These are phyloP conservation scores for Boletus huronensis DNA, from an alignment of 768 basidiomycete genomes.

Conservation along the genomic window DNA sequence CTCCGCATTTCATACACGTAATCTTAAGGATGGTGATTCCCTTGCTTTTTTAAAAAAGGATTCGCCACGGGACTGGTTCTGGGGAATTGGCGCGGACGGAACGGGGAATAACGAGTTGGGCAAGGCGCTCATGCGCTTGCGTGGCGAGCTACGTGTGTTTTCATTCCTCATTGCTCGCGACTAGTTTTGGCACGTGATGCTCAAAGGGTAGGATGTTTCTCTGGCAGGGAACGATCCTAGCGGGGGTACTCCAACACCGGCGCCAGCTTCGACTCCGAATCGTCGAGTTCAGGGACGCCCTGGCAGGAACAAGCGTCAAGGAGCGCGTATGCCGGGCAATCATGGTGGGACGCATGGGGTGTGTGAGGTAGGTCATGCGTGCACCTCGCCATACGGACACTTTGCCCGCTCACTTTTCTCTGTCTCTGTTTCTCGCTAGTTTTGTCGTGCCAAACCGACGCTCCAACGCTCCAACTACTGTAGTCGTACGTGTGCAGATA, in stretches of 20 bases:
- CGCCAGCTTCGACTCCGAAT: constrained; percentile 1
- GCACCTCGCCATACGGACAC: not conserved
- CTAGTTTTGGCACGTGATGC: not conserved
- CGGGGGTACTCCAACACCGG: not conserved
- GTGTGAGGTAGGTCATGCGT: constrained; percentile 23
- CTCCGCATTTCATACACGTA: not conserved
- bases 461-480: constrained; percentile 55
- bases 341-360: constrained; percentile 5
- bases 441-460: constrained; percentile 56
- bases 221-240: constrained; percentile 11
- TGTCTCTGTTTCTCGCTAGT: constrained; percentile 27
- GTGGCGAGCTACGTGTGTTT: constrained; percentile 46
- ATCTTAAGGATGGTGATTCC: not conserved
- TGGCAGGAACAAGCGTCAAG: constrained; percentile 3
- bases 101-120: constrained; percentile 71
- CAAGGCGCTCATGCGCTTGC: constrained; percentile 62
- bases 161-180: not conserved
- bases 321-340: constrained; percentile 6
- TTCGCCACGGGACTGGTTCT: constrained; percentile 72
- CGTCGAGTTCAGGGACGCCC: not conserved
- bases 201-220: not conserved
- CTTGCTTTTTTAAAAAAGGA: constrained; percentile 39
- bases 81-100: constrained; percentile 67
- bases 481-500: constrained; percentile 55
- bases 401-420: not conserved